Percentiles rank a stretch among this genome's conserved stretches.
Conservation (phyloP, 1,284 basidiomycete genomes). For the Ganoderma lingzhi region DNA sequence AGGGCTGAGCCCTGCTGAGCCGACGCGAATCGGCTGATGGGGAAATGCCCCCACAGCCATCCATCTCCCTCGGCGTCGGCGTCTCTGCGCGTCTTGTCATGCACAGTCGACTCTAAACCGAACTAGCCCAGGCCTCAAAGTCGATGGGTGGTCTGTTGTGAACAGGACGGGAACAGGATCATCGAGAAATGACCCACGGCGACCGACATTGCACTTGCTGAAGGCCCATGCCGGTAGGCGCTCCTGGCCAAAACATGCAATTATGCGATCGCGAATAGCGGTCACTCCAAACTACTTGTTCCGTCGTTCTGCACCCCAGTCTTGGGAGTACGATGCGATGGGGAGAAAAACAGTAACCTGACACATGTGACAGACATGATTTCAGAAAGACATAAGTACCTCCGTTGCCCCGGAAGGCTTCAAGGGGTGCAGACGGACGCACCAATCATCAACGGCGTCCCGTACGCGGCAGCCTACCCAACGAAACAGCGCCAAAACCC, state of each 20-base stretch:
- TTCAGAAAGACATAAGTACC: background rate
- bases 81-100: background rate
- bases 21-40: background rate
- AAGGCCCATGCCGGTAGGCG: background rate
- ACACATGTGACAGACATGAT: background rate
- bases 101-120: background rate
- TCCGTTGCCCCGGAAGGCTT: background rate
- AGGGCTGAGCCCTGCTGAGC: background rate
- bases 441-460: slow-evolving; percentile 1
- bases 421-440: background rate
- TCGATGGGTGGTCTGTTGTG: background rate
- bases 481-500: slow-evolving; percentile 49
- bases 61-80: slow-evolving; percentile 3
- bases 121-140: background rate
- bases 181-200: background rate
- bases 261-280: background rate
- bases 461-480: slow-evolving; percentile 42
- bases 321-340: background rate
- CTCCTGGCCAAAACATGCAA: background rate
- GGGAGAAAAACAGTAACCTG: background rate
- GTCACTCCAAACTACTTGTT: background rate
- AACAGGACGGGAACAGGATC: background rate
- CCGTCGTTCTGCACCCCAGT: background rate
- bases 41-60: background rate
- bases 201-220: background rate